A percentile compares a stretch with the other conserved stretches of the same genome.
These are phyloP conservation scores for Talaromyces sp. DNA, from an alignment of 2,329 filamentous ascomycete species.

Conservation along the genomic window DNA sequence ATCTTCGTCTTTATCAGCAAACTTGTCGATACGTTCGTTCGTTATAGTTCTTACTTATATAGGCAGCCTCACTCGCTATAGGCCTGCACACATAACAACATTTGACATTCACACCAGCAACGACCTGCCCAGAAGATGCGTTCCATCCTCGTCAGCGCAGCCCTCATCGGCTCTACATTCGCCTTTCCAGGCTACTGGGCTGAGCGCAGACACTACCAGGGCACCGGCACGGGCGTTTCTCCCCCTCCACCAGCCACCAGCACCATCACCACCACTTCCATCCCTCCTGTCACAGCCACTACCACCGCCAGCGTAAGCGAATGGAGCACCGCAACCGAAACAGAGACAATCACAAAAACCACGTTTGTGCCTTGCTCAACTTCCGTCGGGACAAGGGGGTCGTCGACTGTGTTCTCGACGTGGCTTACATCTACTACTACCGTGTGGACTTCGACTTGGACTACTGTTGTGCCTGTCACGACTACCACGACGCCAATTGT, in stretches of 20 bases:
- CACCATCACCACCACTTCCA: conserved; percentile 7
- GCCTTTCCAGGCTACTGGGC: conserved; percentile 17
- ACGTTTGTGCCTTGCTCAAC: conserved; percentile 16
- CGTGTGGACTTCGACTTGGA: conserved; percentile 4
- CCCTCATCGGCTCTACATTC: conserved; percentile 19
- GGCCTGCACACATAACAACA: not conserved
- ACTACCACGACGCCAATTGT: not conserved
- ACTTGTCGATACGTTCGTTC: conserved; percentile 8
- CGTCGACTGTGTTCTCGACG: conserved; percentile 17
- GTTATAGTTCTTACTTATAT: not conserved
- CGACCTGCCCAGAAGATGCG: conserved; percentile 7
- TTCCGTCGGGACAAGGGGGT: conserved; percentile 13
- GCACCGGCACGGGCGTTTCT: not conserved
- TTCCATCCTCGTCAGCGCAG: conserved; percentile 9
- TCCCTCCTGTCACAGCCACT: not conserved
- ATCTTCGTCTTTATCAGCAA: not conserved
- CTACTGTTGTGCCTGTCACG: conserved; percentile 6
- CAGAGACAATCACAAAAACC: conserved; percentile 12
- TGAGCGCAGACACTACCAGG: conserved; percentile 2
- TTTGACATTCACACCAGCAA: not conserved
- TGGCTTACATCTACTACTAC: conserved; percentile 16
- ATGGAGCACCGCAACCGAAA: conserved; percentile 9
- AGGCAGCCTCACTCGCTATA: conserved; percentile 15
- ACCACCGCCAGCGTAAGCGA: not conserved
- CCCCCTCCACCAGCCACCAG: not conserved